Conservation (phyloP, 1,284 basidiomycete genomes). For the Trametes polyzona region DNA sequence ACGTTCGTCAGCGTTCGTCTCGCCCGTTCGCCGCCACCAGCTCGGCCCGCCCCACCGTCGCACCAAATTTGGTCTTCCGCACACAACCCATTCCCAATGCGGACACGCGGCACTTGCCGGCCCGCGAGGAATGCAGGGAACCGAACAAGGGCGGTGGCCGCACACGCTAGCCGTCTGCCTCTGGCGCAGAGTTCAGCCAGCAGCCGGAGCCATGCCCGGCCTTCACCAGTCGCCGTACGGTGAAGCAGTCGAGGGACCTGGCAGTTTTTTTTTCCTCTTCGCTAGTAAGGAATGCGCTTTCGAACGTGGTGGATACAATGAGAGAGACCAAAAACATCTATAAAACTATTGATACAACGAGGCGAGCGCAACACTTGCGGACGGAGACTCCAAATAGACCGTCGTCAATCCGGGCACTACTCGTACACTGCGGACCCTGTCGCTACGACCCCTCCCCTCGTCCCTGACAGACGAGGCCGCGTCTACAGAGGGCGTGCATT, state of each 20-base stretch:
- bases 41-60: constrained; percentile 2
- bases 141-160: background rate
- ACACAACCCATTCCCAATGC: background rate
- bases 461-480: no score
- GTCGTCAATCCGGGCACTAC: background rate
- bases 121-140: constrained; percentile 5
- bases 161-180: background rate
- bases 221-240: no score
- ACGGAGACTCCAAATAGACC: no score
- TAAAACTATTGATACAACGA: background rate
- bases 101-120: background rate
- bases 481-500: no score
- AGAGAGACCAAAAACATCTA: background rate
- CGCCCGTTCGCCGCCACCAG: background rate
- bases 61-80: constrained; percentile 7
- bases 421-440: no score
- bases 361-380: background rate
- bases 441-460: no score
- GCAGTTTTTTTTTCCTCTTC: no score
- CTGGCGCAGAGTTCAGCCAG: background rate
- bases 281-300: no score
- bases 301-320: no score
- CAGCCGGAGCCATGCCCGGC: no score
- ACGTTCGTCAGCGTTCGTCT: no score
- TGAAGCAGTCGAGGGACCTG: background rate